Conservation (phyloP, 1,139 yeast genomes). For the Candida pseudoviswanathii region DNA sequence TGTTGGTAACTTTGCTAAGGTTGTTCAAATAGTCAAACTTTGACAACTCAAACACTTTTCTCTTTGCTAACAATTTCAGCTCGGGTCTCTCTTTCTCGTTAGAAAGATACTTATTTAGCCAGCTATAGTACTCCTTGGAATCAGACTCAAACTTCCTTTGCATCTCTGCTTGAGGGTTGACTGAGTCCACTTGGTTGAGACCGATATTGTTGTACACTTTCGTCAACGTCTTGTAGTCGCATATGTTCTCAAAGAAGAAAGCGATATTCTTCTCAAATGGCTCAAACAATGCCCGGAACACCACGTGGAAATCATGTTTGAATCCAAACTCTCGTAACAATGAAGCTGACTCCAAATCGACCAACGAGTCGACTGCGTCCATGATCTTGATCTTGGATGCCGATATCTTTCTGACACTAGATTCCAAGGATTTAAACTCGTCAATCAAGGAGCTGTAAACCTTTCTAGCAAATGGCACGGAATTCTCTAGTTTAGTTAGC, state of each 20-base stretch:
- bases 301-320: slow-evolving; percentile 22
- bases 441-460: slow-evolving; percentile 37
- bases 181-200: slow-evolving; percentile 7
- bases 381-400: slow-evolving; percentile 24
- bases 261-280: slow-evolving; percentile 36
- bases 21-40: slow-evolving; percentile 73
- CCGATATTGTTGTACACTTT: slow-evolving; percentile 15
- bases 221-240: slow-evolving; percentile 26
- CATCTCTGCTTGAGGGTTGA: slow-evolving; percentile 20
- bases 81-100: slow-evolving; percentile 66
- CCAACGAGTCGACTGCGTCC: slow-evolving; percentile 25
- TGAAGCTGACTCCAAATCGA: slow-evolving; percentile 25
- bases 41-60: slow-evolving; percentile 65
- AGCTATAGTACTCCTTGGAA: slow-evolving; percentile 71
- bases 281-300: slow-evolving; percentile 28
- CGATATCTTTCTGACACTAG: slow-evolving; percentile 21
- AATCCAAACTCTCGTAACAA: slow-evolving; percentile 26
- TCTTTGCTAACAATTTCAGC: slow-evolving; percentile 59
- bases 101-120: slow-evolving; percentile 69
- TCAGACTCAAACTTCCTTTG: slow-evolving; percentile 69
- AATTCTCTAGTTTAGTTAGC: slow-evolving; percentile 54
- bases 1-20: slow-evolving; percentile 60
- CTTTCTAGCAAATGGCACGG: slow-evolving; percentile 50
- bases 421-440: slow-evolving; percentile 36
- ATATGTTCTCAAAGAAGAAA: slow-evolving; percentile 34